Base-by-base conservation (phyloP, 768 basidiomycete species). In the Tricholoma matsutake region DNA sequence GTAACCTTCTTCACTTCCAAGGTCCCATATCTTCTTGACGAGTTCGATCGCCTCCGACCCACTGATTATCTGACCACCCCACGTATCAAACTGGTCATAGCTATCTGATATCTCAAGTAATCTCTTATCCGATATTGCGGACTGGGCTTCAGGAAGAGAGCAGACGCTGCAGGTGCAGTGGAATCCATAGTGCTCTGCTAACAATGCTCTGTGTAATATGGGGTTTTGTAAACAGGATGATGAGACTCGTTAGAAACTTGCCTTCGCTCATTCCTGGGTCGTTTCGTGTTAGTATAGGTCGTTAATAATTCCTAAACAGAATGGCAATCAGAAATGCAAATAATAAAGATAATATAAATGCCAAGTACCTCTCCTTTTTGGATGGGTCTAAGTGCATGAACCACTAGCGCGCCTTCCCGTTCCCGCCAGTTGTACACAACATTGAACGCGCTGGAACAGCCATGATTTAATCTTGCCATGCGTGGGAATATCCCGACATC, bases 391-490 rank as follows among this genome's bases (percentile, higher is more conserved):
- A 88, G 64, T 8, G 87, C 86, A 69, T 87, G 76, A 4, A 89
- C 83, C 35, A 85, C 79, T 20, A 87, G 65, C 3, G 71, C 71
- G 10, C 72, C 68, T 58, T 85, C 83, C 29, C 73, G 67, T 47
- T 81, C 78, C 54, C 85, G 75, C 83, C 83, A 89, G 0, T 77
- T 77, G 66, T 89, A 89, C 11, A 88, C 83, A 4, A 77, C 78
- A 69, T 88, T 88, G 74, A 90, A 89, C 6, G 85, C 85, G 57
- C 79, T 76, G 3, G 86, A 82, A 66, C 87, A 89, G 0, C 84
- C 87, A 63, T 89, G 88, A 64, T 90, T 90, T 61, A 89, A 64
- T 45, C 87, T 77, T 11, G 86, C 85, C 79, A 84, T 86, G 20
- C 69, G 75, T n/a, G 86, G 86, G 68, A 88, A 89, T n/a, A 90